Percentiles rank a stretch among this genome's conserved stretches.
Conservation (phyloP, 805 yeast species). For the Nematodospora valgi region DNA sequence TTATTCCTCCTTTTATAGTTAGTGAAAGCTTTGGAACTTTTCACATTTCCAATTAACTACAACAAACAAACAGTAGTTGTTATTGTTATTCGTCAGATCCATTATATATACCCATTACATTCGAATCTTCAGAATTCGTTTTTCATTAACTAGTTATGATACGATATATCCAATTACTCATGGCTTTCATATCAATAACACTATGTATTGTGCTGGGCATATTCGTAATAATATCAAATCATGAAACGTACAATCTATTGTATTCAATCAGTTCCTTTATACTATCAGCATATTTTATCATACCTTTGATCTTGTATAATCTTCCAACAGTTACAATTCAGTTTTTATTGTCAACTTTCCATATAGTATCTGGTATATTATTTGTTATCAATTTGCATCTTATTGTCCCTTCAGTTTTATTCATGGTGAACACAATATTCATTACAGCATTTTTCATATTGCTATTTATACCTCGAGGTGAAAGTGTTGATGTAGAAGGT, state of each 20-base stretch:
- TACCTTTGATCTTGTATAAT: conserved; percentile 6
- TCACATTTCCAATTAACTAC: too few relatives aligned
- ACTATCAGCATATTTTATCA: conserved; percentile 1
- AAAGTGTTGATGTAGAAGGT: background rate
- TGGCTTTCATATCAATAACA: background rate
- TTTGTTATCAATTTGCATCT: background rate
- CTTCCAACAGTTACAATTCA: conserved; percentile 8
- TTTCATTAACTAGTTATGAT: too few relatives aligned
- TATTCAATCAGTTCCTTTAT: conserved; percentile 8
- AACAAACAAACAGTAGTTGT: too few relatives aligned
- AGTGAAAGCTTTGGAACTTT: too few relatives aligned
- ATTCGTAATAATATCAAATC: conserved; percentile 1
- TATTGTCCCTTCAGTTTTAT: conserved; percentile 7
- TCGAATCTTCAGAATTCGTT: too few relatives aligned
- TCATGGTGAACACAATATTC: conserved; percentile 10
- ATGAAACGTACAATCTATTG: conserved; percentile 1
- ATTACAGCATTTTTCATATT: conserved; percentile 9
- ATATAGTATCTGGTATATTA: conserved; percentile 12
- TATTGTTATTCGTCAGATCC: too few relatives aligned
- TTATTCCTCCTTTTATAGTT: too few relatives aligned
- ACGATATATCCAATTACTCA: conserved; percentile 6
- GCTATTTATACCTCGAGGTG: conserved; percentile 1
- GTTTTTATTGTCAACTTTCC: conserved; percentile 7
- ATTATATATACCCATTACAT: too few relatives aligned
- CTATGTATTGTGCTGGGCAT: conserved; percentile 4